A percentile compares a stretch with the other conserved stretches of the same genome.
phyloP scores from a whole-genome alignment of 139 green algal species.

The Marvania coccoides region DNA sequence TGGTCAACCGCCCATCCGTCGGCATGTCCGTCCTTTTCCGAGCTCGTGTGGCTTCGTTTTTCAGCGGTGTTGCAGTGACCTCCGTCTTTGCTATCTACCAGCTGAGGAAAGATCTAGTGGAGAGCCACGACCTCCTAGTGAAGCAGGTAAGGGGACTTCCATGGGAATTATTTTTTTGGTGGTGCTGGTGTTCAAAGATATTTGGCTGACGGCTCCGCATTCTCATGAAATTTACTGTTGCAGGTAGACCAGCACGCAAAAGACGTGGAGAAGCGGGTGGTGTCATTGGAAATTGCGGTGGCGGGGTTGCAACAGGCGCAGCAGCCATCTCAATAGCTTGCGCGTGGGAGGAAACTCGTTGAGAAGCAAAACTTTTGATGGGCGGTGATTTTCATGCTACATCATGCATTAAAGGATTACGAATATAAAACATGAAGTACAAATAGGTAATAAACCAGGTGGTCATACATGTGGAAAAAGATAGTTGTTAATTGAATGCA shows the following conservation, averaged over 20 bases:
- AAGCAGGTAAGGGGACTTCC: not conserved
- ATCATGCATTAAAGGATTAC: too few relatives aligned
- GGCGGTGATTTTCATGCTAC: too few relatives aligned
- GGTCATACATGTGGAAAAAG: not conserved
- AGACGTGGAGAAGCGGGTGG: conserved; percentile 7
- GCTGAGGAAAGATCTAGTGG: conserved; percentile 16
- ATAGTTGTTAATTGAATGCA: not conserved
- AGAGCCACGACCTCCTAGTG: conserved; percentile 15
- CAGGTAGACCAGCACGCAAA: conserved; percentile 2
- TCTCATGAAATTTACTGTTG: not conserved
- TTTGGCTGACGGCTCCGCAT: too few relatives aligned
- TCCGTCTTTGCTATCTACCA: conserved; percentile 23
- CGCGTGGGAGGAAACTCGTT: too few relatives aligned
- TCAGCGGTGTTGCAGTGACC: conserved; percentile 18
- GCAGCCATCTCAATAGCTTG: not conserved
- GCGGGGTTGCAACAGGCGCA: not conserved
- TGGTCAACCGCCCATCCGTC: too few relatives aligned
- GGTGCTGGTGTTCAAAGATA: not conserved
- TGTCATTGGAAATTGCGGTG: conserved; percentile 10
- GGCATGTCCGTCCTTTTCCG: conserved; percentile 25
- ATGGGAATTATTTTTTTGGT: not conserved
- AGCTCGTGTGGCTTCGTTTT: conserved; percentile 24
- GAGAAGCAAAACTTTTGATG: too few relatives aligned
- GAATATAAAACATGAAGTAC: too few relatives aligned
- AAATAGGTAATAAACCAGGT: too few relatives aligned